Evolutionary conservation across 2,329 filamentous ascomycete species (phyloP), one percentile per base, ranked within the genome.

Genomic region (Geosmithia flava): DNA sequence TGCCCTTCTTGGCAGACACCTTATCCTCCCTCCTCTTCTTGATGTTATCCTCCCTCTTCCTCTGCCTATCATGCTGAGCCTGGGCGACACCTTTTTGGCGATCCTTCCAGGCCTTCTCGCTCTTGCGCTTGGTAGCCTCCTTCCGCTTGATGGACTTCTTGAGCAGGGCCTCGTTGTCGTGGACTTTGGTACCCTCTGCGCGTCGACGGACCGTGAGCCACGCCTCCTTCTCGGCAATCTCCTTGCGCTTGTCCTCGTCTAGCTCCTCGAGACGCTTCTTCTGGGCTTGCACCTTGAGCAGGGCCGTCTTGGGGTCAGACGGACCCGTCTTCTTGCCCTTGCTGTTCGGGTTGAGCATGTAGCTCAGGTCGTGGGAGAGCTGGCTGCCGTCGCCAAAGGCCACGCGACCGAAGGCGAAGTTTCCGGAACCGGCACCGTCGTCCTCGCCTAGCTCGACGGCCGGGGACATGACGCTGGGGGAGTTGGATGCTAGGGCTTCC

Each of bases 81-180:
- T 85, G 84, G 54, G 79, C 76, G 45, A 97, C 81, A 29, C 82
- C 83, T 27, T 84, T 79, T 40, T 79, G 68, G 45, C 87, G 75
- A 49, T 88, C 85, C 44, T 70, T 76, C 87, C 93, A 97, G 60
- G 93, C 88, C 61, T 85, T 83, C 63, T 88, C 87, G 61, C 87
- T 94, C 79, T 93, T 95, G 67, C 83, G 84, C 79, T 96, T 97
- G 47, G 78, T 72, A 55, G 83, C 80, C 59, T 96, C 88, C 70
- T 95, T 94, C 55, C 91, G 82, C 76, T 96, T 96, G 55, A 97
- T 72, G 0, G 90, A 86, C 74, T 95, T 96, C 74, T 95, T 96
- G 27, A 98, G 75, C 49, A 95, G 68, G 44, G 78, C 80, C 53
- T 88, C 87, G 62, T 95, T 88, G 59, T 97, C 89, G 51, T 81